Evolutionary conservation across 495 filamentous ascomycete genomes (phyloP).

Genomic region (Podospora conica): DNA sequence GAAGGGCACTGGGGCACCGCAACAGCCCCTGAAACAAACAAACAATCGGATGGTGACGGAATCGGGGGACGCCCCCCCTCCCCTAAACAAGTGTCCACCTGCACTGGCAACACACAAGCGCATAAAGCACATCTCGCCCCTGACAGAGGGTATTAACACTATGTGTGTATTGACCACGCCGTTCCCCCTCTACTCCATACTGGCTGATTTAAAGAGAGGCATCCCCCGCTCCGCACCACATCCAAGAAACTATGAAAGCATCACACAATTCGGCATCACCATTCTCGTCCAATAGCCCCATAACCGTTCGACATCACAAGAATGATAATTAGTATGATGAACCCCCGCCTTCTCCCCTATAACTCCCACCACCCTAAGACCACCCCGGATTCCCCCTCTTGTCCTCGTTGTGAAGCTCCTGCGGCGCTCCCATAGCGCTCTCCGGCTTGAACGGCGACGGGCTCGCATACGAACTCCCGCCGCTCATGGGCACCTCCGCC

Average conservation of each 20-base stretch:
- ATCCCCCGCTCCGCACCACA: not conserved
- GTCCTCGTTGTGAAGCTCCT: slow-evolving; percentile 7
- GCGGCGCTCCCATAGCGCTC: slow-evolving; percentile 3
- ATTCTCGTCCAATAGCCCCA: not conserved
- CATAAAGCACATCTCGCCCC: not conserved
- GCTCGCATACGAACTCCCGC: not conserved
- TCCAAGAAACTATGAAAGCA: not conserved
- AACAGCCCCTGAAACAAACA: not conserved
- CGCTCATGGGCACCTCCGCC: slow-evolving; percentile 17
- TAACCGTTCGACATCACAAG: not conserved
- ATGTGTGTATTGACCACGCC: not conserved
- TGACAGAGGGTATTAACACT: not conserved
- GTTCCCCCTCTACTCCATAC: not conserved
- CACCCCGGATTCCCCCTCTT: not conserved
- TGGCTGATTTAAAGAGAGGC: not conserved
- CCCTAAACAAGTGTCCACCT: too few relatives aligned
- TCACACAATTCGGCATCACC: not conserved
- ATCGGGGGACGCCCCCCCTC: not conserved
- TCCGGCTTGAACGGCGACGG: not conserved
- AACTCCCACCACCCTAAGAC: not conserved
- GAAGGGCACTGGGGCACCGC: not conserved
- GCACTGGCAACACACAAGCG: not conserved
- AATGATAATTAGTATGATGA: not conserved
- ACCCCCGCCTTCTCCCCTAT: not conserved
- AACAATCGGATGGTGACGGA: not conserved